phyloP scores from a whole-genome alignment of 495 filamentous ascomycete genomes.

The Hypoxylon lenormandii region DNA sequence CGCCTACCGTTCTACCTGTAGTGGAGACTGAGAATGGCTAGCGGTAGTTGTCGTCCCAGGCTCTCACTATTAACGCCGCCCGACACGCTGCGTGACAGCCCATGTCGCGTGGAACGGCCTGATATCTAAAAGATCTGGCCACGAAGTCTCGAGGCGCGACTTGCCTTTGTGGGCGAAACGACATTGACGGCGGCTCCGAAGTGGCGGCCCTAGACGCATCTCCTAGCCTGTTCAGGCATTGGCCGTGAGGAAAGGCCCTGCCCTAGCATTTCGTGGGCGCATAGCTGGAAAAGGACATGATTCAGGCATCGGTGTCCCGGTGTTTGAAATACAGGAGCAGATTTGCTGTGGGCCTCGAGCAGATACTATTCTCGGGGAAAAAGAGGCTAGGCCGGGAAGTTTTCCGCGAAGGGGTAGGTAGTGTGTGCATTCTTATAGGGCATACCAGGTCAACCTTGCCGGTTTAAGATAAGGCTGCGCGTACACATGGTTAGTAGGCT shows the following conservation, averaged over 20 bases:
- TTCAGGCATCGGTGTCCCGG: constrained; percentile 25
- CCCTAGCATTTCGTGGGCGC: constrained; percentile 30
- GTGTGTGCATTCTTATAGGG: constrained; percentile 17
- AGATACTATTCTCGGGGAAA: constrained; percentile 19
- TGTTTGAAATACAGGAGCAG: constrained; percentile 19
- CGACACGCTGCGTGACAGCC: constrained; percentile 12
- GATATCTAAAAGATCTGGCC: too few relatives aligned
- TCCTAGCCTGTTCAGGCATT: constrained; percentile 28
- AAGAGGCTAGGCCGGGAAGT: constrained; percentile 21
- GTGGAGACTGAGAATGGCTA: not conserved
- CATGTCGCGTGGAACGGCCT: constrained; percentile 8
- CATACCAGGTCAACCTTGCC: constrained; percentile 11
- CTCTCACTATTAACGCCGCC: not conserved
- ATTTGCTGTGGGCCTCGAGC: constrained; percentile 17
- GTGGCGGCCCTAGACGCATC: constrained; percentile 19
- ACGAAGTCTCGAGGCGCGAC: too few relatives aligned
- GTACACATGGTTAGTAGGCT: not conserved
- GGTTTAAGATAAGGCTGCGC: constrained; percentile 1
- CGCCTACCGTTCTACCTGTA: too few relatives aligned
- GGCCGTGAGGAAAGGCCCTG: constrained; percentile 18
- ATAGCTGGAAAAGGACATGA: constrained; percentile 40
- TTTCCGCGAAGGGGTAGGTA: constrained; percentile 3
- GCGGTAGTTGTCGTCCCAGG: not conserved
- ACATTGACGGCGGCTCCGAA: constrained; percentile 12
- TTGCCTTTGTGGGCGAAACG: not conserved